These are phyloP conservation scores for Lodderomyces metapsilosis DNA, from an alignment of 1,139 yeast genomes.

Conservation along the genomic window DNA sequence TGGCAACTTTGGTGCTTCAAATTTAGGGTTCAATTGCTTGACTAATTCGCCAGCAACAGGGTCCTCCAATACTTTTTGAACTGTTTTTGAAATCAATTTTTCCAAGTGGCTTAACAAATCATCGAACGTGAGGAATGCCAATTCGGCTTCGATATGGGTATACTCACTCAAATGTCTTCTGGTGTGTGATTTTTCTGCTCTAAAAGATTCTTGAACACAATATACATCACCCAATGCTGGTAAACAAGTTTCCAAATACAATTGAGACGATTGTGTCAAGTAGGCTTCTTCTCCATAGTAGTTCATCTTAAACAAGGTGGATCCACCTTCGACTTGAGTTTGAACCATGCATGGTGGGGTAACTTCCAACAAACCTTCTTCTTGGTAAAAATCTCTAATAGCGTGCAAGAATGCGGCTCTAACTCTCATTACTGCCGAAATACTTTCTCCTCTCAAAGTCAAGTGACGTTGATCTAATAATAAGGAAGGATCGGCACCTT, in stretches of 20 bases:
- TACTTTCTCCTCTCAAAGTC: slow-evolving; percentile 90
- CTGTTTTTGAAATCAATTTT: slow-evolving; percentile 64
- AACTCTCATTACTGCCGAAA: slow-evolving; percentile 93
- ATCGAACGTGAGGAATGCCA: slow-evolving; percentile 82
- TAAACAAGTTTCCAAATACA: slow-evolving; percentile 92
- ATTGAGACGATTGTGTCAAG: slow-evolving; percentile 95
- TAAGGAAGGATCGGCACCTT: slow-evolving; percentile 89
- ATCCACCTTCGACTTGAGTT: slow-evolving; percentile 99
- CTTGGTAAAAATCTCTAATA: slow-evolving; percentile 73
- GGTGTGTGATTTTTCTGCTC: slow-evolving; percentile 98
- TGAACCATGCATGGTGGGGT: slow-evolving; percentile 99
- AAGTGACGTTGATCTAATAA: slow-evolving; percentile 94
- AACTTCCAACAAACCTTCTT: slow-evolving; percentile 81
- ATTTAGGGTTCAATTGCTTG: slow-evolving; percentile 88
- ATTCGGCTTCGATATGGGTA: slow-evolving; percentile 94
- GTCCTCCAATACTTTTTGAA: slow-evolving; percentile 78
- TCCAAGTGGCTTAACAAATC: slow-evolving; percentile 87
- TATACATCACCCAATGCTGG: slow-evolving; percentile 96
- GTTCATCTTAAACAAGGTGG: slow-evolving; percentile 87
- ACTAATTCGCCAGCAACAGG: slow-evolving; percentile 90
- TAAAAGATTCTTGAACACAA: slow-evolving; percentile 97
- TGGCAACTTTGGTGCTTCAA: slow-evolving; percentile 78
- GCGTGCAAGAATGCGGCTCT: slow-evolving; percentile 77
- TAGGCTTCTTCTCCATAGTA: slow-evolving; percentile 97
- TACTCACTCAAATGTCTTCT: slow-evolving; percentile 97